These are phyloP conservation scores for Diaporthe sp. DNA, from an alignment of 2,329 filamentous ascomycete genomes.

Conservation along the genomic window DNA sequence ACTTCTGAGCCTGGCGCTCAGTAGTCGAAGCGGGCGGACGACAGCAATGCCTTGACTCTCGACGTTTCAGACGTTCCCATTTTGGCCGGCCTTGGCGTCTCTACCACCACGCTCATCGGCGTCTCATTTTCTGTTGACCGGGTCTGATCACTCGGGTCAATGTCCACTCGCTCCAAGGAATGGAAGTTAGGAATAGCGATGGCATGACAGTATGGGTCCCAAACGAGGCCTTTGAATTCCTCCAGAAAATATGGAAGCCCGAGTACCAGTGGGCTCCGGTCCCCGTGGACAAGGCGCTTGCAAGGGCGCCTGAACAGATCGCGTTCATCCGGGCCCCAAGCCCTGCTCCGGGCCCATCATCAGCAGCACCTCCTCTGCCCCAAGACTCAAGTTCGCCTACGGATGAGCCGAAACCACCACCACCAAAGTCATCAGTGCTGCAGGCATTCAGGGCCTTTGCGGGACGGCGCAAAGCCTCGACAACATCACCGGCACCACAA, in stretches of 20 bases:
- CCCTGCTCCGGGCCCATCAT: neutral
- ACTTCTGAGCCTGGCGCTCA: constrained; percentile 37
- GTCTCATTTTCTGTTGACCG: constrained; percentile 14
- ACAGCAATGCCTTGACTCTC: constrained; percentile 37
- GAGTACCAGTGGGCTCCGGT: constrained; percentile 40
- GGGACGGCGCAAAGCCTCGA: neutral
- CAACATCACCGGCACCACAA: neutral
- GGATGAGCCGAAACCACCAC: neutral
- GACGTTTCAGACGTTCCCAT: neutral
- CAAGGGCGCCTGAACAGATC: constrained; percentile 36
- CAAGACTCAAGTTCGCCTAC: neutral
- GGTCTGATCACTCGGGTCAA: constrained; percentile 23
- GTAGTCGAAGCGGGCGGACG: neutral
- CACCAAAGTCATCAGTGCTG: constrained; percentile 15
- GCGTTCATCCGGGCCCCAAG: constrained; percentile 33
- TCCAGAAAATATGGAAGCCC: constrained; percentile 40
- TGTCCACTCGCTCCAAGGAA: constrained; percentile 39
- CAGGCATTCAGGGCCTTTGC: constrained; percentile 19
- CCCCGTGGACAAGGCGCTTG: constrained; percentile 39
- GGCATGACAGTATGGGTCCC: constrained; percentile 41
- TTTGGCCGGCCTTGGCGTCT: neutral
- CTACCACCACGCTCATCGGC: neutral
- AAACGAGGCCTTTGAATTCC: constrained; percentile 39
- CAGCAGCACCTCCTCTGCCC: neutral
- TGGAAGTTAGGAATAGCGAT: constrained; percentile 39